Evolutionary conservation across 192 early-diverging fungal species (phyloP), one percentile per base, ranked within the genome.

Genomic region (Piromyces finnis): DNA sequence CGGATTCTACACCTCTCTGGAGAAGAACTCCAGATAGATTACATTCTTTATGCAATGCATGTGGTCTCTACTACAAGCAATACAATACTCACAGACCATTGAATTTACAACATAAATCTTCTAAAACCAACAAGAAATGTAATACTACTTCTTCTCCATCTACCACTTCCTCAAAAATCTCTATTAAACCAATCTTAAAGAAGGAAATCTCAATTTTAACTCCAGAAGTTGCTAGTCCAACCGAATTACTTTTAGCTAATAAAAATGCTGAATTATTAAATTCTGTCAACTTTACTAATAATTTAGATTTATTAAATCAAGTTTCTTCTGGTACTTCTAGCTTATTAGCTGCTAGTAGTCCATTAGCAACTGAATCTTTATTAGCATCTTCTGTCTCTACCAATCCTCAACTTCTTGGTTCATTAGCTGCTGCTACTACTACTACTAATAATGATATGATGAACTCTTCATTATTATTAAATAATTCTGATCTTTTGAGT

Each of bases 31-130:
- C 79, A 41, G 79, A 80, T 29, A 78, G 78, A 41, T 30, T 29
- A 30, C 41, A 80, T 41, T 78, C 79, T 29, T 78, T 80, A 30
- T 80, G 79, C n/a, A 80, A 80, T 29, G 79, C 79, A 0, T 80
- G 79, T 39, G 79, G 78, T 27, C 51, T 68, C 22, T 68, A 68
- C 17, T 68, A 68, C 22, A 68, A 68, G 26, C 51, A 68, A 68
- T 68, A 68, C 22, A 68, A 68, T n/a, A 68, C 51, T 0, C 51
- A 68, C 7, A 68, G 51, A 68, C 51, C 51, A 68, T 68, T 68
- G 11, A 68, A 68, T n/a, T 68, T 68, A 68, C 51, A 68, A 68
- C 51, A 68, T 11, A 68, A 68, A 68, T 9, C 26, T 5, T 17
- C 51, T 5, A 68, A 68, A n/a, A n/a, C 5, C 22, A 9, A 17